Percentiles rank a stretch among this genome's conserved stretches.
Conservation (phyloP, 306 rosid genomes). For the Dryas alaskensis region DNA sequence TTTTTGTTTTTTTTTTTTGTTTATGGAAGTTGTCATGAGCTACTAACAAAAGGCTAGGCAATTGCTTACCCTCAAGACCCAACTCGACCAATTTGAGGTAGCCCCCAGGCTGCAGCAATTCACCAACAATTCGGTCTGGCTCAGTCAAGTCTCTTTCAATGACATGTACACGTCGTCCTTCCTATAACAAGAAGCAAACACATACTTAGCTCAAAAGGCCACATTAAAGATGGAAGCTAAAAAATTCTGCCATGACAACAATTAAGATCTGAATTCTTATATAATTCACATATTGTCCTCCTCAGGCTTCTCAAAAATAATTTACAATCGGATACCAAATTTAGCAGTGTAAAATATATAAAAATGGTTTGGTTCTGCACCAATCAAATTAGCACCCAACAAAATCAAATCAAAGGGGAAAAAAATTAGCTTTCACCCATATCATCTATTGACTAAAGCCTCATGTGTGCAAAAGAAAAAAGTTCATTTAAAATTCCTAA, state of each 20-base stretch:
- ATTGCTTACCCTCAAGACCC: conserved; percentile 67
- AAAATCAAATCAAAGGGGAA: not conserved
- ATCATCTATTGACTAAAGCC: not conserved
- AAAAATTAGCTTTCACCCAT: not conserved
- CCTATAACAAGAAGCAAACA: conserved; percentile 40
- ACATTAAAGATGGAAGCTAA: not conserved
- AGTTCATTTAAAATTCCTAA: not conserved
- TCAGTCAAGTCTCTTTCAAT: conserved; percentile 82
- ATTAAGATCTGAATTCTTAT: not conserved
- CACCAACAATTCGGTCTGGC: conserved; percentile 86
- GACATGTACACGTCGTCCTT: conserved; percentile 67
- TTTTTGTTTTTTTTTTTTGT: too few relatives aligned
- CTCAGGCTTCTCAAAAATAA: not conserved
- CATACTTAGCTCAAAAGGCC: not conserved
- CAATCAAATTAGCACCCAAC: not conserved
- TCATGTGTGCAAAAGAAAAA: not conserved
- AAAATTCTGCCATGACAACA: not conserved
- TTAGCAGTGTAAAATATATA: not conserved
- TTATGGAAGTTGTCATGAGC: not conserved
- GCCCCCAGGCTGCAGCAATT: conserved; percentile 89
- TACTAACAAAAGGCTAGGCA: not conserved
- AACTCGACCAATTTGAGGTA: conserved; percentile 70
- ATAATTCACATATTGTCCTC: too few relatives aligned
- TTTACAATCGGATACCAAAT: not conserved
- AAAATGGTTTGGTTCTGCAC: not conserved